Conservation (phyloP, 495 filamentous ascomycete genomes). For the Platismatia glauca region DNA sequence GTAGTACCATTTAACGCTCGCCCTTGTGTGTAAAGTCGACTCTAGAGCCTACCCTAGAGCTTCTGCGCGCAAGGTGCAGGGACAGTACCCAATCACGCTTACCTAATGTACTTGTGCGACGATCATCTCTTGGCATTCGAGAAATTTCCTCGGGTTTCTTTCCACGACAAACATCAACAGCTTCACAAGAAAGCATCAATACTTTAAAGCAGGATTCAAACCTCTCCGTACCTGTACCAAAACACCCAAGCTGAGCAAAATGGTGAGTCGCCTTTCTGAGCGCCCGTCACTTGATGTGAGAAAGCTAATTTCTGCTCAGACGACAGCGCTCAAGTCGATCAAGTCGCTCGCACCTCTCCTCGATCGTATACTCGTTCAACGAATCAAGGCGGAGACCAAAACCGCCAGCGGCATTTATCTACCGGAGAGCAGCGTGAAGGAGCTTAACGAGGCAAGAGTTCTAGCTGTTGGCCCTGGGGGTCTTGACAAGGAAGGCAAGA, state of each 20-base stretch:
- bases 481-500: conserved; percentile 78
- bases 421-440: conserved; percentile 93
- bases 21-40: too few relatives aligned
- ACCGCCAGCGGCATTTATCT: conserved; percentile 95
- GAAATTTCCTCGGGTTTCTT: conserved; percentile 20
- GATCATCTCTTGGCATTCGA: conserved; percentile 16
- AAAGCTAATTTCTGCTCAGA: conserved; percentile 14
- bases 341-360: conserved; percentile 91
- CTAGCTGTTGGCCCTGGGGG: conserved; percentile 88
- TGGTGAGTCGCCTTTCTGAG: conserved; percentile 8
- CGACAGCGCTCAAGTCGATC: conserved; percentile 75
- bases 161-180: neutral
- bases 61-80: too few relatives aligned
- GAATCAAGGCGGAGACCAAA: conserved; percentile 93
- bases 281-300: too few relatives aligned
- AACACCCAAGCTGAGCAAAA: neutral
- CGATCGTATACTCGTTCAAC: conserved; percentile 97
- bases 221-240: neutral
- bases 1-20: too few relatives aligned
- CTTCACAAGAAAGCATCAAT: neutral
- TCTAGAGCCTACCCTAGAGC: too few relatives aligned
- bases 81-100: too few relatives aligned
- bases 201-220: neutral
- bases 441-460: conserved; percentile 93
- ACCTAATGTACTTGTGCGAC: too few relatives aligned